Conservation (phyloP, 192 early-diverging fungal genomes). For the Neocallimastix lanati region DNA sequence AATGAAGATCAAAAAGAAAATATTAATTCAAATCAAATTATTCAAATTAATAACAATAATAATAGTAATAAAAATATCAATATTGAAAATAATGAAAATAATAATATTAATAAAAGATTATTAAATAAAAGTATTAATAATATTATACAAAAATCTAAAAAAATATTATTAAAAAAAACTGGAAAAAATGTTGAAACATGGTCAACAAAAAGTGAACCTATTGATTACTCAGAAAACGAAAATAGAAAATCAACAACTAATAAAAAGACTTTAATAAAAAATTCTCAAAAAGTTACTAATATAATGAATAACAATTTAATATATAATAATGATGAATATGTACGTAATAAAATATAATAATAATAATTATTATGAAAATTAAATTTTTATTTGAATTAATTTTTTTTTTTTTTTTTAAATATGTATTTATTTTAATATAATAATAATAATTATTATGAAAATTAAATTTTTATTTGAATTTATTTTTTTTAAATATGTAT, state of each 20-base stretch:
- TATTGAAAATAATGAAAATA: not conserved
- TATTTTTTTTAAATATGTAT: no score
- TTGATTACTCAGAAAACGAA: not conserved
- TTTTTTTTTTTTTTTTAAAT: no score
- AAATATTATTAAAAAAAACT: not conserved
- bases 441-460: no score
- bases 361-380: no score
- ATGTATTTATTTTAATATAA: no score
- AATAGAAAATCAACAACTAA: not conserved
- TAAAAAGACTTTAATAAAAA: not conserved
- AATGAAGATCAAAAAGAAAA: not conserved
- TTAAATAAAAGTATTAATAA: not conserved
- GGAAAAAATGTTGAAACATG: not conserved
- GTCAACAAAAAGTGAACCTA: not conserved
- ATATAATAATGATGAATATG: not conserved
- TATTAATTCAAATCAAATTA: not conserved
- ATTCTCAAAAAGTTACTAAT: not conserved
- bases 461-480: no score
- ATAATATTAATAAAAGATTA: not conserved
- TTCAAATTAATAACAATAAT: no score
- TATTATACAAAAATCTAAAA: not conserved
- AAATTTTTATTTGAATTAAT: no score
- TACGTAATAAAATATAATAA: not conserved
- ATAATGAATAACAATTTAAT: not conserved
- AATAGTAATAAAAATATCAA: no score